Evolutionary conservation across 2,329 filamentous ascomycete species (phyloP).

Genomic region (Penicillium sp.): DNA sequence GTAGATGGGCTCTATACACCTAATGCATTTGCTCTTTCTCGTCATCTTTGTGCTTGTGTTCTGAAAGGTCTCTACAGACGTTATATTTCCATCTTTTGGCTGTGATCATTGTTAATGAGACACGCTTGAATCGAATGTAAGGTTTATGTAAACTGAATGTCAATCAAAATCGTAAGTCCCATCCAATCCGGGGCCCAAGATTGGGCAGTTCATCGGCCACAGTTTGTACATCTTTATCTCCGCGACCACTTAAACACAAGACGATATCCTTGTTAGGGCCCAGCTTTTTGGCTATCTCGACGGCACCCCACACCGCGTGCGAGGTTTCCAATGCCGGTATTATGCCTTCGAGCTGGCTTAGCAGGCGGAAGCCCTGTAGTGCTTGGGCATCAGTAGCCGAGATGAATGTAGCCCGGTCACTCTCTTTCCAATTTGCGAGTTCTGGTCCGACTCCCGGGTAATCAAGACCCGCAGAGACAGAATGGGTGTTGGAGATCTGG

Average conservation of each 20-base stretch:
- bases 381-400: slow-evolving; percentile 86
- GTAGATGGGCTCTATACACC: too few species aligned
- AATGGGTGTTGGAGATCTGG: slow-evolving; percentile 89
- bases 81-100: too few species aligned
- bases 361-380: slow-evolving; percentile 75
- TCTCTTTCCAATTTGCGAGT: slow-evolving; percentile 86
- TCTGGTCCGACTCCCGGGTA: slow-evolving; percentile 95
- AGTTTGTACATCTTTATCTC: slow-evolving; percentile 96
- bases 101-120: too few species aligned
- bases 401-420: slow-evolving; percentile 74
- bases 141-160: too few species aligned
- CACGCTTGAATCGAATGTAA: too few species aligned
- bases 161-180: neutral
- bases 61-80: too few species aligned
- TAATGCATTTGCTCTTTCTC: too few species aligned
- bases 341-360: slow-evolving; percentile 87
- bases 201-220: slow-evolving; percentile 87
- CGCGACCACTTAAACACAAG: slow-evolving; percentile 83
- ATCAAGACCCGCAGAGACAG: slow-evolving; percentile 87
- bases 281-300: slow-evolving; percentile 88
- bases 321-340: slow-evolving; percentile 91
- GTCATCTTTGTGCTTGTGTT: too few species aligned
- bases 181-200: slow-evolving; percentile 75
- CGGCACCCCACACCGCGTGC: slow-evolving; percentile 81
- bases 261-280: slow-evolving; percentile 80